Percentiles rank a stretch among this genome's conserved stretches.
Evolutionary conservation across 176 grass and related monocot genomes (phyloP).

Genomic region (Carex littledalei): DNA sequence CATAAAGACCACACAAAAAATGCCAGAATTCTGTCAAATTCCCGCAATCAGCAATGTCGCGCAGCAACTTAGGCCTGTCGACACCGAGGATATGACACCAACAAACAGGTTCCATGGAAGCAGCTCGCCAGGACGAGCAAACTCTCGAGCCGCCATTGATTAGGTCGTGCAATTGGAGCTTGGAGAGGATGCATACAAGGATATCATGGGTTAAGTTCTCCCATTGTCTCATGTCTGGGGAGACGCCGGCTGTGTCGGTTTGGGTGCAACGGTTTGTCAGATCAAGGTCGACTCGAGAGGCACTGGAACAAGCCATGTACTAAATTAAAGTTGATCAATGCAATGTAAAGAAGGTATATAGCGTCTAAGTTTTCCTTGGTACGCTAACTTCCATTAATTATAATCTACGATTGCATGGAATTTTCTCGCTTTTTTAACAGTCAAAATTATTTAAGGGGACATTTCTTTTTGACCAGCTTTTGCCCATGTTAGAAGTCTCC

Average conservation of each 20-base stretch:
- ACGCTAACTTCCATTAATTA: too few species aligned
- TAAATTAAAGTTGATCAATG: neutral
- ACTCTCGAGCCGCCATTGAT: neutral
- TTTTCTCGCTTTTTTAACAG: neutral
- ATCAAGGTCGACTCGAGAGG: too few species aligned
- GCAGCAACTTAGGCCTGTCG: neutral
- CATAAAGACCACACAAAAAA: neutral
- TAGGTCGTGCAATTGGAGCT: neutral
- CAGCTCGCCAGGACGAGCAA: neutral
- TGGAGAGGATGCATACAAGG: neutral
- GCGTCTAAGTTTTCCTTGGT: neutral
- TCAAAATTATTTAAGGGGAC: neutral
- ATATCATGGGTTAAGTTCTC: neutral
- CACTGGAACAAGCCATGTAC: neutral
- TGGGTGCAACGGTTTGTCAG: neutral
- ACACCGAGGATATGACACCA: neutral
- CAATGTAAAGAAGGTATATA: neutral
- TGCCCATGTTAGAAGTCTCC: neutral
- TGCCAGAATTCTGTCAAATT: neutral
- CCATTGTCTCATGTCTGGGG: neutral
- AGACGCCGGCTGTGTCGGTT: too few species aligned
- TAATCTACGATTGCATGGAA: too few species aligned
- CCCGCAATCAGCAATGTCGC: neutral
- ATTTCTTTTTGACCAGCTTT: neutral
- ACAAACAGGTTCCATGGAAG: neutral